Percentiles rank a stretch among this genome's conserved stretches.
These are phyloP conservation scores for Plenodomus tracheiphilus DNA, from an alignment of 2,329 filamentous ascomycete genomes.

Conservation along the genomic window DNA sequence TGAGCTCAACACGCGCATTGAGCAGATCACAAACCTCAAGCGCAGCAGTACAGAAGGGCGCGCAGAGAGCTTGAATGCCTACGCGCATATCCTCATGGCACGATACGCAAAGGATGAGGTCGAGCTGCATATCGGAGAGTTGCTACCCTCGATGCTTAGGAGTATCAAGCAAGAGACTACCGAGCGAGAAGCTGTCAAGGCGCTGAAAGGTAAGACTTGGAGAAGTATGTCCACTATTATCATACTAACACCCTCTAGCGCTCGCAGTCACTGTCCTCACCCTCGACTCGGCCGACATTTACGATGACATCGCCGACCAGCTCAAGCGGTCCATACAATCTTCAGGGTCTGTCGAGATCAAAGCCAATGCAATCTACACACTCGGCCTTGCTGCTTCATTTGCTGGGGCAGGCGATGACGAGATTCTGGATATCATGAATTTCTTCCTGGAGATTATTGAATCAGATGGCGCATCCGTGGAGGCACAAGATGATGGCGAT, in stretches of 20 bases:
- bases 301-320: constrained; percentile 61
- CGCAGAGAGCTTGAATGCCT: constrained; percentile 65
- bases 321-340: constrained; percentile 69
- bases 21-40: constrained; percentile 76
- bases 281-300: constrained; percentile 66
- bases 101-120: constrained; percentile 69
- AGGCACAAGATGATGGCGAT: constrained; percentile 69
- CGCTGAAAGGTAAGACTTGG: constrained; percentile 60
- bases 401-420: constrained; percentile 70
- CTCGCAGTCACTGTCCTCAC: constrained; percentile 72
- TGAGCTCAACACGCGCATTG: constrained; percentile 66
- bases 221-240: background rate
- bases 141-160: constrained; percentile 68
- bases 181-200: constrained; percentile 69
- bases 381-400: constrained; percentile 74
- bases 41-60: constrained; percentile 73
- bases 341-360: constrained; percentile 65
- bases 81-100: constrained; percentile 67
- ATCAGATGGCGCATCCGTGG: constrained; percentile 74
- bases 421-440: constrained; percentile 71
- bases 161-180: constrained; percentile 71
- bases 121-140: constrained; percentile 60
- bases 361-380: constrained; percentile 72
- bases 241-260: constrained; percentile 47
- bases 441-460: constrained; percentile 77